A percentile compares a stretch with the other conserved stretches of the same genome.
Evolutionary conservation across 2,329 filamentous ascomycete genomes (phyloP).

Genomic region (Clonostachys rhizophaga): DNA sequence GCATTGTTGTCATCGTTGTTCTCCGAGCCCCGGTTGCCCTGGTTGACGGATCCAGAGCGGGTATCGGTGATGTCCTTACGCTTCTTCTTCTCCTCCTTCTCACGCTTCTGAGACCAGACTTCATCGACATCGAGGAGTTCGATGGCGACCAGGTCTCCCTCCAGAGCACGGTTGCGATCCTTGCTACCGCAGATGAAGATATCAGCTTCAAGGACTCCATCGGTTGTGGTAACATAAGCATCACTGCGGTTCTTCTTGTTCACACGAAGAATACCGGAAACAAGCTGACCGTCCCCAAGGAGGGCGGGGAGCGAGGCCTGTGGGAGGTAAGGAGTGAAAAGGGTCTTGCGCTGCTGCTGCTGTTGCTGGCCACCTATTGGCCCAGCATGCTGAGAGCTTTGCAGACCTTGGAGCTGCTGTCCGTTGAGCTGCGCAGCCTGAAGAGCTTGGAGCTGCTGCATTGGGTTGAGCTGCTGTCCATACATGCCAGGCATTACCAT

Average conservation of each 20-base stretch:
- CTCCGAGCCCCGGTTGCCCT: constrained; percentile 58
- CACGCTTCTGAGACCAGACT: constrained; percentile 97
- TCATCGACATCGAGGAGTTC: constrained; percentile 97
- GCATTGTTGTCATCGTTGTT: constrained; percentile 59
- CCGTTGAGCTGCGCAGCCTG: constrained; percentile 83
- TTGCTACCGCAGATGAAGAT: constrained; percentile 99
- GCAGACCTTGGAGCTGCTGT: constrained; percentile 65
- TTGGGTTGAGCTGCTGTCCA: constrained; percentile 79
- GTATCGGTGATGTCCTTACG: constrained; percentile 97
- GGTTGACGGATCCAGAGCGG: constrained; percentile 70
- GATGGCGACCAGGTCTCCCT: constrained; percentile 92
- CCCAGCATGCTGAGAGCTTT: constrained; percentile 68
- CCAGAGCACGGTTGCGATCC: constrained; percentile 92
- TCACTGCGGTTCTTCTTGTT: constrained; percentile 99
- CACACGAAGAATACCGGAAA: constrained; percentile 92
- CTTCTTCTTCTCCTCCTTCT: constrained; percentile 99
- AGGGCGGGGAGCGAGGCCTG: constrained; percentile 91
- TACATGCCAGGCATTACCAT: constrained; percentile 86
- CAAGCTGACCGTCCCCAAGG: constrained; percentile 85
- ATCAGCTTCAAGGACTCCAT: constrained; percentile 84
- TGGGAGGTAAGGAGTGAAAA: constrained; percentile 96
- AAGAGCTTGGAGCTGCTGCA: constrained; percentile 90
- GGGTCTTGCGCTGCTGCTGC: constrained; percentile 92
- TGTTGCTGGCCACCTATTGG: constrained; percentile 64
- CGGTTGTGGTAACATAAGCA: constrained; percentile 91